phyloP scores from a whole-genome alignment of 2,329 filamentous ascomycete species.

The Penicillium glabrum region DNA sequence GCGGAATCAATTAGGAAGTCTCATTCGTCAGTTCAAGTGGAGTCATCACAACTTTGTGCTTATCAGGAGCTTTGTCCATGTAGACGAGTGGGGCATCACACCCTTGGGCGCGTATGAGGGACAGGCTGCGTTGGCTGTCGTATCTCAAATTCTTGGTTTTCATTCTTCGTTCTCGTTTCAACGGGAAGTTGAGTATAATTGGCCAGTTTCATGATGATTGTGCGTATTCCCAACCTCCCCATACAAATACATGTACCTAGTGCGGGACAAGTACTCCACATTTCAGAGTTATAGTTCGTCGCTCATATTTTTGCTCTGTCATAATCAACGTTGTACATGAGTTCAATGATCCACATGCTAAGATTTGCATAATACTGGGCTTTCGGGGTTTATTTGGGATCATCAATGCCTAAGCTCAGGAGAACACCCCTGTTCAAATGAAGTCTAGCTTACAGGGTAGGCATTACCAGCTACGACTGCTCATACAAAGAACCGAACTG shows the following conservation, averaged over 20 bases:
- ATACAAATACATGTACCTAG: background rate
- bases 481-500: too few species aligned
- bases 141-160: background rate
- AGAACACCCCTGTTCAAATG: too few species aligned
- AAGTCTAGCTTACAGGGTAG: too few species aligned
- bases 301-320: background rate
- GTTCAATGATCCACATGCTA: too few species aligned
- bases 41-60: slow-evolving; percentile 25
- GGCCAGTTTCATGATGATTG: background rate
- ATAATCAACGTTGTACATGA: too few species aligned
- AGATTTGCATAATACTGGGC: too few species aligned
- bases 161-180: too few species aligned
- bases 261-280: background rate
- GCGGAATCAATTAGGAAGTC: slow-evolving; percentile 7
- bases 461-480: too few species aligned
- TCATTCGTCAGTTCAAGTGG: slow-evolving; percentile 24
- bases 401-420: too few species aligned
- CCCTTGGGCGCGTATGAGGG: slow-evolving; percentile 20
- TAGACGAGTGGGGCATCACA: background rate
- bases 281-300: background rate
- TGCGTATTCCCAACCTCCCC: background rate
- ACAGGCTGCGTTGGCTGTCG: slow-evolving; percentile 4
- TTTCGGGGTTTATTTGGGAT: too few species aligned
- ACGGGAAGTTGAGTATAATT: background rate
- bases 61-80: slow-evolving; percentile 7